Conservation (phyloP, 2,329 filamentous ascomycete species). For the Colletotrichum tabaci region DNA sequence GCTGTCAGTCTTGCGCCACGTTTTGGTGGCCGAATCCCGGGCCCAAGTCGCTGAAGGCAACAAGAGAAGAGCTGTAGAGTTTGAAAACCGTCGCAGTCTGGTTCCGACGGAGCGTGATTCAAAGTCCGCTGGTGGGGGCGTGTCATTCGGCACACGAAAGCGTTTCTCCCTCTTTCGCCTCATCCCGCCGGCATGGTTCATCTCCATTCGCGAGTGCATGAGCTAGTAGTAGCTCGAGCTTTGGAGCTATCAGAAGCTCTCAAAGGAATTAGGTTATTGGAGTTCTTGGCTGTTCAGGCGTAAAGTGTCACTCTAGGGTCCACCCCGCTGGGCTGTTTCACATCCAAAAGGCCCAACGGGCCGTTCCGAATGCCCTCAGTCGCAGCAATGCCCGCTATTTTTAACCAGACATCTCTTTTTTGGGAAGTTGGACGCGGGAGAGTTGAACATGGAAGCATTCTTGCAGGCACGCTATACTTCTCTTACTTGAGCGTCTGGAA, state of each 20-base stretch:
- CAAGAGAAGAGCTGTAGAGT: slow-evolving; percentile 8
- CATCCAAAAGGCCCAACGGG: slow-evolving; percentile 28
- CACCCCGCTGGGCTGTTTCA: slow-evolving; percentile 21
- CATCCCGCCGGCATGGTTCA: slow-evolving; percentile 28
- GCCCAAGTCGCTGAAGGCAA: not conserved
- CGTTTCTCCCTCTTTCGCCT: not conserved
- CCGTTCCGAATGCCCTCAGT: slow-evolving; percentile 37
- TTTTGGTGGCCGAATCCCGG: slow-evolving; percentile 15
- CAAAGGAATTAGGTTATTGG: slow-evolving; percentile 5
- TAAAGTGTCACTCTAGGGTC: slow-evolving; percentile 9
- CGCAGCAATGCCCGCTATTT: not conserved
- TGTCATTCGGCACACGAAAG: slow-evolving; percentile 1
- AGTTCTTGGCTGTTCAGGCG: slow-evolving; percentile 25
- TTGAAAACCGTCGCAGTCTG: slow-evolving; percentile 9
- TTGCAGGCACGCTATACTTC: not conserved
- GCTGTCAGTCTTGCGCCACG: slow-evolving; percentile 26
- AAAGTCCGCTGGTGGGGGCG: not conserved
- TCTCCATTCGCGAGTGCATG: slow-evolving; percentile 23
- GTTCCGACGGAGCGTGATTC: slow-evolving; percentile 23
- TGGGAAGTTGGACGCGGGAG: not conserved
- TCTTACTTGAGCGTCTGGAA: not conserved
- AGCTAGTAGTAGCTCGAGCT: not conserved
- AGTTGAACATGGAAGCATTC: not conserved
- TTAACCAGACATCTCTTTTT: not conserved
- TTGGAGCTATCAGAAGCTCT: not conserved